A percentile compares a stretch with the other conserved stretches of the same genome.
phyloP scores from a whole-genome alignment of 768 basidiomycete species.

The Leucocoprinus leucothites region DNA sequence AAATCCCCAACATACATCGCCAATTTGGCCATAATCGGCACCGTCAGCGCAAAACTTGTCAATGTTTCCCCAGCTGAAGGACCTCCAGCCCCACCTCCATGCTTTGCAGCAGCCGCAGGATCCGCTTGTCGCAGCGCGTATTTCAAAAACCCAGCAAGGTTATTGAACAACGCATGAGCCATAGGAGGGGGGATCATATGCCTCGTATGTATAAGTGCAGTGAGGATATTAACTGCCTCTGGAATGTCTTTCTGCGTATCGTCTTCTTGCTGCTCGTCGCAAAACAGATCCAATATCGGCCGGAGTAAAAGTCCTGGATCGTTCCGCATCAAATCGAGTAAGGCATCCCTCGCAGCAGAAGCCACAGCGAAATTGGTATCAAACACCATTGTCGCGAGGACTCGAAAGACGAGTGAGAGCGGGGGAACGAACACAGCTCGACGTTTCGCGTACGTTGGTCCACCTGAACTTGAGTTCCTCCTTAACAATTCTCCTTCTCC shows the following conservation, averaged over 20 bases:
- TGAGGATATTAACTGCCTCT: constrained; percentile 48
- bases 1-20: constrained; percentile 67
- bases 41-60: constrained; percentile 47
- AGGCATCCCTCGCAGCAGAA: constrained; percentile 49
- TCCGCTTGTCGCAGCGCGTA: constrained; percentile 42
- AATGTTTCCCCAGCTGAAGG: constrained; percentile 31
- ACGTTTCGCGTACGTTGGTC: constrained; percentile 48
- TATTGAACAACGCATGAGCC: constrained; percentile 67
- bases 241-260: constrained; percentile 34
- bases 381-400: constrained; percentile 47
- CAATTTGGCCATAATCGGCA: constrained; percentile 59
- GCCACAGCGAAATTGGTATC: constrained; percentile 55
- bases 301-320: constrained; percentile 68
- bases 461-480: constrained; percentile 55
- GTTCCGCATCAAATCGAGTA: constrained; percentile 70
- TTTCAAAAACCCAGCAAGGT: constrained; percentile 67
- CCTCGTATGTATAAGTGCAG: constrained; percentile 56
- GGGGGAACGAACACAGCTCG: constrained; percentile 66
- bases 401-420: constrained; percentile 51
- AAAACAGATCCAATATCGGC: constrained; percentile 57
- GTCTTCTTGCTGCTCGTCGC: constrained; percentile 20
- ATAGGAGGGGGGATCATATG: constrained; percentile 57
- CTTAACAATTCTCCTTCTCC: constrained; percentile 39
- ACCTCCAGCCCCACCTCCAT: not conserved
- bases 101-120: constrained; percentile 12